These are phyloP conservation scores for Cotoneaster glaucophyllus DNA, from an alignment of 306 rosid species.

Conservation along the genomic window DNA sequence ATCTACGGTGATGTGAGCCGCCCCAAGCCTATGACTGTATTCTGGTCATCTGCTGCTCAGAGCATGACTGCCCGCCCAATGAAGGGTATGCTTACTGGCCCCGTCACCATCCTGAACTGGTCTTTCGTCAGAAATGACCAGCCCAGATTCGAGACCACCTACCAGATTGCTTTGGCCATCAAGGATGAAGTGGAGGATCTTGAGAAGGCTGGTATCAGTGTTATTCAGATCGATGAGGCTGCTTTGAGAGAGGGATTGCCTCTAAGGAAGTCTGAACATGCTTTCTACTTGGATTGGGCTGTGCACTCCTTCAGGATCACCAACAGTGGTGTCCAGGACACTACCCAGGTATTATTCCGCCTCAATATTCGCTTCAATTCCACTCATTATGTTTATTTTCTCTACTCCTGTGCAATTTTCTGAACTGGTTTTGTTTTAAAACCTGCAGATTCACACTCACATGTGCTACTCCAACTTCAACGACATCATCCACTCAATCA, in stretches of 20 bases:
- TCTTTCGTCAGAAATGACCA: constrained; percentile 85
- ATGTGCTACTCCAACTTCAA: constrained; percentile 97
- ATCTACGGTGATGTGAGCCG: constrained; percentile 97
- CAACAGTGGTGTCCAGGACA: constrained; percentile 62
- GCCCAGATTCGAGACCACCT: constrained; percentile 82
- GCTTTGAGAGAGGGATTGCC: constrained; percentile 89
- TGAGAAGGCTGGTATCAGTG: constrained; percentile 63
- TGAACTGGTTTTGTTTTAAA: not conserved
- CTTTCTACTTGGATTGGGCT: constrained; percentile 89
- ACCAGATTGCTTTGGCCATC: constrained; percentile 87
- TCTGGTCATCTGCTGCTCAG: constrained; percentile 45
- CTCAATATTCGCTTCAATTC: not conserved
- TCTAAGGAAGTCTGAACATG: constrained; percentile 82
- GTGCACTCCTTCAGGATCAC: constrained; percentile 91
- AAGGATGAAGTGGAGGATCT: constrained; percentile 95
- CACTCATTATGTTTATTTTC: not conserved
- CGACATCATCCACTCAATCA: constrained; percentile 89
- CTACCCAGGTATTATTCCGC: constrained; percentile 59
- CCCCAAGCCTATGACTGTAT: constrained; percentile 79
- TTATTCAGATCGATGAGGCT: constrained; percentile 94
- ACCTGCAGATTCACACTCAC: constrained; percentile 85
- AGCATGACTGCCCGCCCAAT: constrained; percentile 60
- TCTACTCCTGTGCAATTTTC: not conserved
- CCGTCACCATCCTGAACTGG: constrained; percentile 96
- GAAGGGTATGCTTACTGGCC: constrained; percentile 99